Evolutionary conservation across 2,329 filamentous ascomycete species (phyloP).

Genomic region (Cercospora sesami): DNA sequence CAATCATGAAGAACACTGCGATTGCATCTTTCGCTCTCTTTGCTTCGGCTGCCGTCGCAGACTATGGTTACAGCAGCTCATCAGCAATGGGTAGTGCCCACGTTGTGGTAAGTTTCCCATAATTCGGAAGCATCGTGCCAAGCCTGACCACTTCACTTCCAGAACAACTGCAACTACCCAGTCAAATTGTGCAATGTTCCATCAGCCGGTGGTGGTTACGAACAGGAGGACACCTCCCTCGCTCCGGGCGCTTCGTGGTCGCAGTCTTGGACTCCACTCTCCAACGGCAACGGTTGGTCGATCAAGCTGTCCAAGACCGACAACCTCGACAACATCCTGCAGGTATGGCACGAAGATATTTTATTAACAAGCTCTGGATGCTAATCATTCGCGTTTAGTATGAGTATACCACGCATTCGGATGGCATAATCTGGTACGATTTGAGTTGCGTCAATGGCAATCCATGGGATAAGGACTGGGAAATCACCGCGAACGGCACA

Average conservation of each 20-base stretch:
- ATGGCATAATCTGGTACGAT: constrained; percentile 43
- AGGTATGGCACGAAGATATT: constrained; percentile 15
- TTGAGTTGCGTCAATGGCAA: constrained; percentile 42
- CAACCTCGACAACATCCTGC: constrained; percentile 34
- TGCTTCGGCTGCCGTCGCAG: constrained; percentile 23
- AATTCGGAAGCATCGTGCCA: not conserved
- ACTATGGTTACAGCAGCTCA: constrained; percentile 15
- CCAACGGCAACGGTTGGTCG: constrained; percentile 41
- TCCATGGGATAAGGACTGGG: constrained; percentile 42
- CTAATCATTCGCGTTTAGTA: constrained; percentile 21
- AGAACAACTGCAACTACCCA: constrained; percentile 38
- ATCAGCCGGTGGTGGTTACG: constrained; percentile 32
- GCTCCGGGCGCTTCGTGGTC: constrained; percentile 33
- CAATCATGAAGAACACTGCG: constrained; percentile 27
- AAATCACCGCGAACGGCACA: constrained; percentile 36
- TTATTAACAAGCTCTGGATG: not conserved
- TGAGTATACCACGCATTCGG: constrained; percentile 43
- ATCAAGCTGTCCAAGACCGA: constrained; percentile 42
- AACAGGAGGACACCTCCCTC: constrained; percentile 31
- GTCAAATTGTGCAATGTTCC: constrained; percentile 37
- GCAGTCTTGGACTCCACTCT: constrained; percentile 39
- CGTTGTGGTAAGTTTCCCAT: constrained; percentile 24
- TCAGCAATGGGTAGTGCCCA: constrained; percentile 32
- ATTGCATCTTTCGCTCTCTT: constrained; percentile 31
- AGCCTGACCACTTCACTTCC: not conserved